Conservation (phyloP, 2,329 filamentous ascomycete genomes). For the Penicillium sp. region DNA sequence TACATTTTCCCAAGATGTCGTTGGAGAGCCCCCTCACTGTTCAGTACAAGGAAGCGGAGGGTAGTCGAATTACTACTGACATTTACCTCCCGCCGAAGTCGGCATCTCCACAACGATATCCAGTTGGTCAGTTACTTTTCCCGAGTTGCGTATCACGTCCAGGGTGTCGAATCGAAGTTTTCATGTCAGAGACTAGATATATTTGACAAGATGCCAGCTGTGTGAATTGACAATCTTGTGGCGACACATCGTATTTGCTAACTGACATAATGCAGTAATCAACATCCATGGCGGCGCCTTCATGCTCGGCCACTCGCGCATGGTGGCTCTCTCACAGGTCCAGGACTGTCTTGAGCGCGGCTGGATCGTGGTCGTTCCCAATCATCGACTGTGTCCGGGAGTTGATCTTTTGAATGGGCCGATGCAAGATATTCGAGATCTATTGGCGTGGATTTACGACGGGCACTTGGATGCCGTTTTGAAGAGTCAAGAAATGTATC, state of each 20-base stretch:
- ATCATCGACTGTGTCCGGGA: slow-evolving; percentile 42
- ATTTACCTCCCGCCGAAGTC: slow-evolving; percentile 20
- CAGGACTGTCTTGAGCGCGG: slow-evolving; percentile 33
- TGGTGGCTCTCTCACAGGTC: slow-evolving; percentile 37
- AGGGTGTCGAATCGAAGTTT: no score
- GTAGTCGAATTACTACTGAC: slow-evolving; percentile 22
- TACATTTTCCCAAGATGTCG: slow-evolving; percentile 4
- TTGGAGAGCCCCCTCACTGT: slow-evolving; percentile 14
- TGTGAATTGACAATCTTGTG: background rate
- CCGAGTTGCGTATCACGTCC: no score
- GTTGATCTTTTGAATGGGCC: slow-evolving; percentile 42
- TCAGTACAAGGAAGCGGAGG: slow-evolving; percentile 19
- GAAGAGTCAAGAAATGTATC: slow-evolving; percentile 5
- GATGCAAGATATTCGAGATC: slow-evolving; percentile 43
- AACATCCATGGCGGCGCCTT: slow-evolving; percentile 43
- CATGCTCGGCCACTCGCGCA: slow-evolving; percentile 37
- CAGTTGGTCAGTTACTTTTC: slow-evolving; percentile 17
- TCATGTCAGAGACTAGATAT: background rate
- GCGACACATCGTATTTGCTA: background rate
- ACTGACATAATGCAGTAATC: slow-evolving; percentile 27
- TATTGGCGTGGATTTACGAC: slow-evolving; percentile 38
- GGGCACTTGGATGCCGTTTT: slow-evolving; percentile 30
- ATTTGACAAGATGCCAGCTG: background rate
- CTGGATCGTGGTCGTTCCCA: slow-evolving; percentile 38
- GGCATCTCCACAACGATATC: slow-evolving; percentile 12